Base-by-base conservation (phyloP, 2,329 filamentous ascomycete species). In the Fusarium nodosum region DNA sequence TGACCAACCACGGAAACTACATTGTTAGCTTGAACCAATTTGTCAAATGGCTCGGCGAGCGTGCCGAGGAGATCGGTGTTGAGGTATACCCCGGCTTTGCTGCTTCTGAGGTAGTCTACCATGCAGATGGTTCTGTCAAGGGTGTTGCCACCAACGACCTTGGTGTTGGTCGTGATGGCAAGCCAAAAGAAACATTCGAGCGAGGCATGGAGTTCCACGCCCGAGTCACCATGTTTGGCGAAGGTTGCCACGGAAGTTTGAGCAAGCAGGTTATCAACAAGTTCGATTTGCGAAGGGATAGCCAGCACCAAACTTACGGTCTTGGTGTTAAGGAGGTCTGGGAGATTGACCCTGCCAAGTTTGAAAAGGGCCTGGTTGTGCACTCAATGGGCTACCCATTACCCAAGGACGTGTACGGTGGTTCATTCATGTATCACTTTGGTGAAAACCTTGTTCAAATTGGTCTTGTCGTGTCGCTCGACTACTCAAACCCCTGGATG, bases 401-500 rank as follows among this genome's bases (percentile, higher is more conserved):
- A 45, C 88, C 93, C 18, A 88, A 86, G 73, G 91, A 98, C 77
- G 96, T 94, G 11, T 99, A 99, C 78, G 96, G 96, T 72, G 96
- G 96, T 71, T 94, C 93, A n/a, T 99, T 94, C 90, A 94, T 99
- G 93, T 99, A 99, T 77, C 96, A 99, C 80, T 99, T 98, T 80
- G 96, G 94, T 38, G 95, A 99, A 74, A 99, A 98, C 80, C 87
- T 98, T 74, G 95, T 99, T 64, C 94, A 90, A 72, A 86, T 99
- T 58, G 96, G 96, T 26, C 85, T 98, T 20, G 96, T 99, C 13
- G 92, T 97, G 38, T 94, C 94, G 26, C 86, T 99, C 56, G 96
- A 99, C 83, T 99, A 99, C 79, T 86, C 93, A 42, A 99, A 99
- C 81, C 96, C 96, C 1, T 99, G 95, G 93, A 82, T 98, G 57